Evolutionary conservation across 2,329 filamentous ascomycete species (phyloP), one percentile per base, ranked within the genome.

Genomic region (Stenocarpella maydis): DNA sequence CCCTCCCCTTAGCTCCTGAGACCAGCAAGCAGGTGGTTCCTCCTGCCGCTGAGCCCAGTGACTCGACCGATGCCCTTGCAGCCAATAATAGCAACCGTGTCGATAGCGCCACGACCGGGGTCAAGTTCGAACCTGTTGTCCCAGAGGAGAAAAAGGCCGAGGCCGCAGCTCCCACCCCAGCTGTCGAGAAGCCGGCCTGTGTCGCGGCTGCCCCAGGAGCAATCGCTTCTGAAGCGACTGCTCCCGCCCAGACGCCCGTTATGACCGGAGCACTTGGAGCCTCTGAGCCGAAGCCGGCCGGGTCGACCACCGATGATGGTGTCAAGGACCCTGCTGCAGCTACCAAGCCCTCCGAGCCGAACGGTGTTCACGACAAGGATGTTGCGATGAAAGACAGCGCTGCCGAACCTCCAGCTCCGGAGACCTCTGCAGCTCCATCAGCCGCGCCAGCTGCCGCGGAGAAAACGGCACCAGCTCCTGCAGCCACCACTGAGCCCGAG

Each of bases 381-480:
- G 49, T 67, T 14, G 71, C 73, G 47, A 74, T 72, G 69, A 71
- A 72, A 34, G 73, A 73, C n/a, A 71, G 69, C 15, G 21, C 63
- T 39, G 9, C 52, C 17, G 52, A 50, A 43, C 49, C 64, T 28
- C 37, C 61, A n/a, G 19, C 54, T 19, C 31, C 37, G 1, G 47
- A 37, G 43, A 61, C 54, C 43, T 31, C 65, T 15, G 65, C 58
- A 14, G 28, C 52, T 58, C 24, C 58, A 26, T 21, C 50, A 21
- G 39, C 31, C 7, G 34, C 68, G 17, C 26, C 55, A 39, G 34
- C 45, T 55, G 61, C 43, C 41, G 28, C 28, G 24, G 43, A 63
- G 58, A 63, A 63, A 7, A 45, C 58, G 28, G 58, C 19, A 24
- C 28, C 58, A 19, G 58, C 6, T 24, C 43, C 43, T n/a, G 43